Evolutionary conservation across 2,329 filamentous ascomycete genomes (phyloP), one percentile per base, ranked within the genome.

Genomic region (Colletotrichum liriopes): DNA sequence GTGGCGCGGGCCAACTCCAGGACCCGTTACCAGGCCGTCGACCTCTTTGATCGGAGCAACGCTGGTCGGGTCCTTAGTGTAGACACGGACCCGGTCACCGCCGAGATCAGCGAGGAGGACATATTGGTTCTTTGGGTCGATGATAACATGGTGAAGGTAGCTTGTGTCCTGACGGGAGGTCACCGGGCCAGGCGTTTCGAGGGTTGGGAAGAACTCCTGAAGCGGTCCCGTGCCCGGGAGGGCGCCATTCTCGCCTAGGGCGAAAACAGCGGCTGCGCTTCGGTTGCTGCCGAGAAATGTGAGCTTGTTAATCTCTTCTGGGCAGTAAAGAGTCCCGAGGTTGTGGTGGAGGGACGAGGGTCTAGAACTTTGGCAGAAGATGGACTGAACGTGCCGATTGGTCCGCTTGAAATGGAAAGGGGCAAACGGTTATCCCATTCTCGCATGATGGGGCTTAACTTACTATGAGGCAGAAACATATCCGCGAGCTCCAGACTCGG

Each of bases 401-500:
- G 66, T 20, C 52, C 51, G 59, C 23, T 5, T 49, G 6, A 51
- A 32, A 68, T n/a, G 32, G 62, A 52, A 23, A 68, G 59, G 58
- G 51, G 32, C 58, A 26, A 56, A 58, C 49, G 32, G 29, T 64
- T 49, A 12, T 64, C 66, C 62, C 55, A 71, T 66, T 16, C n/a
- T 43, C 56, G 43, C 2, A 41, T 29, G n/a, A 41, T 45, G 35
- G 60, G 1, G 47, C 47, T 49, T 11, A 14, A 75, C 73, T 74
- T 26, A 75, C 74, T 65, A 75, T 11, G 74, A 75, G 29, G 73
- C 63, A 43, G 64, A 71, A 41, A 75, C 67, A 41, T 75, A 75
- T 26, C 71, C 73, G 39, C 73, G 72, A 37, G 58, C 72, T 14
- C 74, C 74, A 51, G 66, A 70, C 23, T 73, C 39, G 18, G 73